phyloP scores from a whole-genome alignment of 257 asterid genomes.

The Solanum chiquidenum region DNA sequence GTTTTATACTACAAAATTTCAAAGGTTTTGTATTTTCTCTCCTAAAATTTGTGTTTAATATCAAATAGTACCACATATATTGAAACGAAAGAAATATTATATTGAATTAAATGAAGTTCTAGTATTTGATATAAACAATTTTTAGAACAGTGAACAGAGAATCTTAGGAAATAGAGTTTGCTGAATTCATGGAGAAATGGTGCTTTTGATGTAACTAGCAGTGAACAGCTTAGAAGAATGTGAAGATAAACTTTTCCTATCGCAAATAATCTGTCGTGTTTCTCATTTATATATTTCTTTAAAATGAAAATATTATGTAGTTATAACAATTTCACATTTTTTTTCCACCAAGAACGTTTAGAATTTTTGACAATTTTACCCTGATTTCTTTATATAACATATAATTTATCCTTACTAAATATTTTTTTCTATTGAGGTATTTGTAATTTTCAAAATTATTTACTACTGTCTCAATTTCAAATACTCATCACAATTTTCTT shows the following conservation, averaged over 20 bases:
- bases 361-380: not conserved
- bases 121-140: not conserved
- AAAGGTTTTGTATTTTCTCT: not conserved
- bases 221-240: not conserved
- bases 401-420: not conserved
- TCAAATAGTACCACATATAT: not conserved
- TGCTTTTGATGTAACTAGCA: not conserved
- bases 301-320: not conserved
- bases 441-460: not conserved
- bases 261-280: not conserved
- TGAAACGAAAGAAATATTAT: not conserved
- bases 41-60: not conserved
- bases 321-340: no score
- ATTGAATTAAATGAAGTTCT: not conserved
- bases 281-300: not conserved
- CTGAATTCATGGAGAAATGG: constrained; percentile 8
- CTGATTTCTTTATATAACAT: not conserved
- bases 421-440: not conserved
- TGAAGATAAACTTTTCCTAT: not conserved
- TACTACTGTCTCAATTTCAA: not conserved
- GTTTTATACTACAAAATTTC: not conserved
- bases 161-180: constrained; percentile 10
- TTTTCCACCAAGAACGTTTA: no score
- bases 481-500: not conserved
- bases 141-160: not conserved